These are phyloP conservation scores for Stentor coeruleus DNA, from an alignment of 73 alveolate genomes.

Conservation along the genomic window DNA sequence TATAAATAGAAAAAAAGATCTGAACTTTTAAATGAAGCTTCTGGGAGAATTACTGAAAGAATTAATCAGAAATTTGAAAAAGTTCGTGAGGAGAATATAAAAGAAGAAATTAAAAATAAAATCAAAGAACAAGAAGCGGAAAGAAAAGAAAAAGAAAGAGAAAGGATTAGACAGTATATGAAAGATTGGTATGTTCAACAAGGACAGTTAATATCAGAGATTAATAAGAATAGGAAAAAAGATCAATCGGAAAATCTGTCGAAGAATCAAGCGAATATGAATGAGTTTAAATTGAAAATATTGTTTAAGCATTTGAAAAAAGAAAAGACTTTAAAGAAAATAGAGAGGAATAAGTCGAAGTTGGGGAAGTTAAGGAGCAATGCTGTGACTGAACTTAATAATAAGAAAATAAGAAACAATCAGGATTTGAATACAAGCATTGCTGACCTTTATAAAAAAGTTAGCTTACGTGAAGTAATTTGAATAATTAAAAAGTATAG, in stretches of 20 bases:
- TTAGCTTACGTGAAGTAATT: no score
- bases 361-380: background rate
- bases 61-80: background rate
- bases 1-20: background rate
- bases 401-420: background rate
- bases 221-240: background rate
- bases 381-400: background rate
- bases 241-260: background rate
- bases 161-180: background rate
- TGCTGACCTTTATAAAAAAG: background rate
- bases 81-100: background rate
- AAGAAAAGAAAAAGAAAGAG: background rate
- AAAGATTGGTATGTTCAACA: background rate
- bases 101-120: background rate
- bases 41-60: background rate
- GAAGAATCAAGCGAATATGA: background rate
- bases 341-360: background rate
- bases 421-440: background rate
- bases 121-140: background rate
- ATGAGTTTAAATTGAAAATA: background rate
- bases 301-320: background rate
- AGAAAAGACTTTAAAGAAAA: background rate
- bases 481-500: no score
- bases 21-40: background rate
- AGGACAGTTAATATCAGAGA: slow-evolving; percentile 2